Evolutionary conservation across 495 filamentous ascomycete species (phyloP).

Genomic region (Thermothielavioides terrestris): DNA sequence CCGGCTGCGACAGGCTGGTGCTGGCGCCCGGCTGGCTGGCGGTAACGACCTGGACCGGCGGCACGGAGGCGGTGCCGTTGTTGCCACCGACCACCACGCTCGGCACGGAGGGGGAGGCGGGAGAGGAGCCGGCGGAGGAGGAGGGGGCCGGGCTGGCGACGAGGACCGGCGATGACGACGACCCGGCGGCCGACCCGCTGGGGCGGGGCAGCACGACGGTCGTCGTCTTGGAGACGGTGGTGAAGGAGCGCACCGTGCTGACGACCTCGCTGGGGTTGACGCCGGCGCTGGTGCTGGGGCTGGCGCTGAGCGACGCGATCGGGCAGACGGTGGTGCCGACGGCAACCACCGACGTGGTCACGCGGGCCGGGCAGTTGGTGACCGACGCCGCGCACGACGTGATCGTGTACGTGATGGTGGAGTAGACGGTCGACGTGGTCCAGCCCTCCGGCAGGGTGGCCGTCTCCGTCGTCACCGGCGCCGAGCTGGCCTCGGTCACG

Average conservation of each 20-base stretch:
- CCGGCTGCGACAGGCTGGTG: not conserved
- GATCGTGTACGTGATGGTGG: slow-evolving; percentile 24
- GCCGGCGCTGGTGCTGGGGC: not conserved
- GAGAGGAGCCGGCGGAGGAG: not conserved
- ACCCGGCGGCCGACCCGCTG: not conserved
- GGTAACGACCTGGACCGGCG: slow-evolving; percentile 2
- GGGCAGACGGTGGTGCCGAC: slow-evolving; percentile 1
- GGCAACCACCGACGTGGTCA: slow-evolving; percentile 25
- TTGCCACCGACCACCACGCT: not conserved
- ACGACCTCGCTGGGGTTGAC: not conserved
- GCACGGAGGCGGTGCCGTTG: not conserved
- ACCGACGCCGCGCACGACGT: slow-evolving; percentile 49
- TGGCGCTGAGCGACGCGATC: too few species aligned
- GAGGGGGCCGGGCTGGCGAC: not conserved
- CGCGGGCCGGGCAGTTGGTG: slow-evolving; percentile 46
- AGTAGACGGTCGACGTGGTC: slow-evolving; percentile 53
- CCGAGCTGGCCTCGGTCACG: slow-evolving; percentile 29
- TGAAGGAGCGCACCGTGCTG: slow-evolving; percentile 2
- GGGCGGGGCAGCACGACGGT: not conserved
- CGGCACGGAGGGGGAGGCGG: not conserved
- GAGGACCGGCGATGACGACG: too few species aligned
- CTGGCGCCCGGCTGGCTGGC: not conserved
- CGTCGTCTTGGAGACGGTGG: slow-evolving; percentile 2
- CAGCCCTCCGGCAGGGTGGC: slow-evolving; percentile 31
- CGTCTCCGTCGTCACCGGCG: slow-evolving; percentile 38